These are phyloP conservation scores for Erigeron philadelphicus DNA, from an alignment of 140 eudicot genomes.

Conservation along the genomic window DNA sequence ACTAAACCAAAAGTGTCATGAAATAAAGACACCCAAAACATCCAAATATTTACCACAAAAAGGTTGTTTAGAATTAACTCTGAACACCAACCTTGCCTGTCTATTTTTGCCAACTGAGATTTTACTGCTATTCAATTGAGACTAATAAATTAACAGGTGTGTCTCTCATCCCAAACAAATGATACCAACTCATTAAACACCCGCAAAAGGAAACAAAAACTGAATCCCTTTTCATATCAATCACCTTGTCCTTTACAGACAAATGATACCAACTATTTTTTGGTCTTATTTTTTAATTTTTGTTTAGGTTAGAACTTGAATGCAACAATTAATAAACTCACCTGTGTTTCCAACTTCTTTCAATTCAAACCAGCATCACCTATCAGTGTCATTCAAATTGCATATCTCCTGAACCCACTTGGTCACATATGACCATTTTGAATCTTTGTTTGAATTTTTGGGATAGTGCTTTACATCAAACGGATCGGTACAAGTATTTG, in stretches of 20 bases:
- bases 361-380: neutral
- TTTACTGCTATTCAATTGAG: conserved; percentile 20
- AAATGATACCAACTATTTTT: conserved; percentile 12
- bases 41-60: neutral
- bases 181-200: conserved; percentile 4
- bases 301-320: conserved; percentile 7
- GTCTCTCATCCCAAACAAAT: conserved; percentile 15
- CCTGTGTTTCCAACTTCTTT: neutral
- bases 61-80: conserved; percentile 15
- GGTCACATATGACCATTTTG: neutral
- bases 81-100: conserved; percentile 20
- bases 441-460: too few relatives aligned
- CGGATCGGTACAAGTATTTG: too few relatives aligned
- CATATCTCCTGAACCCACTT: neutral
- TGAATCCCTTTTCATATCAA: conserved; percentile 18
- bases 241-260: conserved; percentile 9
- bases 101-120: conserved; percentile 16
- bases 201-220: conserved; percentile 20
- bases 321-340: conserved; percentile 11
- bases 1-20: neutral
- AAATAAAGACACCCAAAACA: conserved; percentile 8
- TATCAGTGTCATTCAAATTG: neutral
- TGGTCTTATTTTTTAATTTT: neutral
- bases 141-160: conserved; percentile 1
- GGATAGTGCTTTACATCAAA: too few relatives aligned